phyloP scores from a whole-genome alignment of 1,284 basidiomycete genomes.

The Rhodotorula sp. region DNA sequence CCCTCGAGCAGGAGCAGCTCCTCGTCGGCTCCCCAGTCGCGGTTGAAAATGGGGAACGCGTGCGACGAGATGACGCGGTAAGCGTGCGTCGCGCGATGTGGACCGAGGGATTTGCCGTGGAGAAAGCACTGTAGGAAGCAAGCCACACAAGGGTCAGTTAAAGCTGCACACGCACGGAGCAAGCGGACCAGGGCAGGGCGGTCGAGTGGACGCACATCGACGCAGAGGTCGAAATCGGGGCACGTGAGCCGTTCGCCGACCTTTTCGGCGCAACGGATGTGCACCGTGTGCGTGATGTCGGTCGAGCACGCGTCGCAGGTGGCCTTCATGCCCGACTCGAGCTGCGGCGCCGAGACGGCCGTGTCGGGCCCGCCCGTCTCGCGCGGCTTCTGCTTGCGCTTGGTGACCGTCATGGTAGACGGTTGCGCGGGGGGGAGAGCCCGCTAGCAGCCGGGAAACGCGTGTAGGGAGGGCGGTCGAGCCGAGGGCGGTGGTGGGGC shows the following conservation, averaged over 20 bases:
- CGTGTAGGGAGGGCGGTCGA: background rate
- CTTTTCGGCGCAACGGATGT: slow-evolving; percentile 47
- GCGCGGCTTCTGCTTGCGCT: slow-evolving; percentile 37
- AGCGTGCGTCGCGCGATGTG: slow-evolving; percentile 83
- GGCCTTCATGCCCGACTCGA: slow-evolving; percentile 38
- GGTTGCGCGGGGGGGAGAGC: background rate
- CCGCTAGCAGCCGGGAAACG: background rate
- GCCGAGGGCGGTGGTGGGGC: background rate
- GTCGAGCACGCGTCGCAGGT: slow-evolving; percentile 47
- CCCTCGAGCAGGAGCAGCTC: slow-evolving; percentile 90
- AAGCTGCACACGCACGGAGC: background rate
- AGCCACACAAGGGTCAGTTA: background rate
- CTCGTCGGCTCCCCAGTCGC: slow-evolving; percentile 99
- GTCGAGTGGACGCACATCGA: slow-evolving; percentile 21
- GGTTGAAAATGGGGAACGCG: slow-evolving; percentile 90
- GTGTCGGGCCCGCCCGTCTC: slow-evolving; percentile 18
- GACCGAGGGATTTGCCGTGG: slow-evolving; percentile 81
- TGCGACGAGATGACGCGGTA: slow-evolving; percentile 94
- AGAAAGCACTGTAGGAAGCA: slow-evolving; percentile 69
- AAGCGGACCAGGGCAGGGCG: background rate
- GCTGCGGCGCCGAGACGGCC: slow-evolving; percentile 16
- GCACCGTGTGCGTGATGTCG: slow-evolving; percentile 48
- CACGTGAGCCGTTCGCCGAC: slow-evolving; percentile 23
- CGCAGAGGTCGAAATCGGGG: slow-evolving; percentile 54
- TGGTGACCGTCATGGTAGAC: slow-evolving; percentile 34